Percentiles rank a stretch among this genome's conserved stretches.
phyloP scores from a whole-genome alignment of 257 asterid genomes.

The Capsicum rhomboideum region DNA sequence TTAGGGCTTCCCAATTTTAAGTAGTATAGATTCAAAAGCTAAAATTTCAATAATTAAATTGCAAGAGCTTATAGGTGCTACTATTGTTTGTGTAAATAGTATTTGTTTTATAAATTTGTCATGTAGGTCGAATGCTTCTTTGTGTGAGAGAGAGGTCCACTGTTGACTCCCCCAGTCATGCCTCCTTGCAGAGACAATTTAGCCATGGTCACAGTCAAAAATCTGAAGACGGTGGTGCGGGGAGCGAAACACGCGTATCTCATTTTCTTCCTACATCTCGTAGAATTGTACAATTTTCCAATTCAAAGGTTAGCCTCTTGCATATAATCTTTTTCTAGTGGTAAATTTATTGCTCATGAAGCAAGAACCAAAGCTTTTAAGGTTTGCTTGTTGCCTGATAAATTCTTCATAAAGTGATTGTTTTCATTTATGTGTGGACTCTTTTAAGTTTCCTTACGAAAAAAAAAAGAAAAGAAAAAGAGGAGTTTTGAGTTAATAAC shows the following conservation, averaged over 20 bases:
- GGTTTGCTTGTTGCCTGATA: neutral
- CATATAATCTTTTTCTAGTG: neutral
- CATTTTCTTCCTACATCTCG: conserved; percentile 98
- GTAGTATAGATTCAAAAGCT: neutral
- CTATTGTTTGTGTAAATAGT: neutral
- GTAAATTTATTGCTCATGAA: neutral
- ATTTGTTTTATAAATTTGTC: neutral
- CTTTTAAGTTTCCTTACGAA: neutral
- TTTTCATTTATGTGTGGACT: neutral
- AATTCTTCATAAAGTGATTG: neutral
- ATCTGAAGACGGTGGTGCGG: conserved; percentile 71
- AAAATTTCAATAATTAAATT: neutral
- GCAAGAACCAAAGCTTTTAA: neutral
- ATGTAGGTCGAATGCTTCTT: conserved; percentile 95
- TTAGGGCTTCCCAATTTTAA: too few relatives aligned
- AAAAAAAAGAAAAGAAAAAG: neutral
- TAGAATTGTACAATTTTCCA: conserved; percentile 94
- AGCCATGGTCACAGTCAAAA: conserved; percentile 89
- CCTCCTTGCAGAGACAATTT: conserved; percentile 91
- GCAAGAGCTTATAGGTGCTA: neutral
- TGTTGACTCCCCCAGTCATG: conserved; percentile 57
- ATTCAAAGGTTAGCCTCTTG: conserved; percentile 60
- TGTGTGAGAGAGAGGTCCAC: conserved; percentile 92
- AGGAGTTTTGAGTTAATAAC: neutral
- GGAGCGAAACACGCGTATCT: conserved; percentile 81